Evolutionary conservation across 345 rosid species (phyloP).

Genomic region (Eucalyptus victrix): DNA sequence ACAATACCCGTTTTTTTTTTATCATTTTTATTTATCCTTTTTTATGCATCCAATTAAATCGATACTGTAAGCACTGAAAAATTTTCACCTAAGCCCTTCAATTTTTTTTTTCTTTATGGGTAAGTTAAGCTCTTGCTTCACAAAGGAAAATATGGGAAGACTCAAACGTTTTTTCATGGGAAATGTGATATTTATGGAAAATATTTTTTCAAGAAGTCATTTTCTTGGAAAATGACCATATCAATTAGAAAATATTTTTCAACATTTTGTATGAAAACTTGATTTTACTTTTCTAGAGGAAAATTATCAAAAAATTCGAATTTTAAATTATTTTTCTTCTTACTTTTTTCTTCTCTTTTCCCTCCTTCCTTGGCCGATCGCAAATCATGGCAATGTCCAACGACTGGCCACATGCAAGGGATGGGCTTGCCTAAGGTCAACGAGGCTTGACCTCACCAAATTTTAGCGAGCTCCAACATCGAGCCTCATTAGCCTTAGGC

Average conservation of each 20-base stretch:
- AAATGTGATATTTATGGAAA: not conserved
- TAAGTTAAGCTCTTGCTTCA: not conserved
- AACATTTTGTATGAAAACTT: too few species aligned
- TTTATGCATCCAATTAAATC: not conserved
- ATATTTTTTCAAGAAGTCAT: too few species aligned
- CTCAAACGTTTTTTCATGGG: accelerated
- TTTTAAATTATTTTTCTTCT: too few species aligned
- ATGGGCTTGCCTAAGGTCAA: too few species aligned
- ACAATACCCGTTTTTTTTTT: not conserved
- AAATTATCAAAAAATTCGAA: too few species aligned
- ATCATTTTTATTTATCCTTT: too few species aligned
- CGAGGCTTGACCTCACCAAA: too few species aligned
- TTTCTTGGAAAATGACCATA: not conserved
- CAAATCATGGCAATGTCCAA: accelerated
- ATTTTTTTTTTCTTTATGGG: not conserved
- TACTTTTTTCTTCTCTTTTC: accelerated
- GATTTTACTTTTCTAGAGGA: too few species aligned
- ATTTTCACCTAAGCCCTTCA: too few species aligned
- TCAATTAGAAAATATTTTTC: too few species aligned
- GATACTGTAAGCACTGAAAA: not conserved
- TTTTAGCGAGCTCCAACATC: accelerated
- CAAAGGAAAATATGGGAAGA: not conserved
- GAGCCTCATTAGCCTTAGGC: accelerated
- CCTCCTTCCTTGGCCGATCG: accelerated
- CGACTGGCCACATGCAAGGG: not conserved